A percentile compares a stretch with the other conserved stretches of the same genome.
phyloP scores from a whole-genome alignment of 768 basidiomycete genomes.

The Macrolepiota dolichaula region DNA sequence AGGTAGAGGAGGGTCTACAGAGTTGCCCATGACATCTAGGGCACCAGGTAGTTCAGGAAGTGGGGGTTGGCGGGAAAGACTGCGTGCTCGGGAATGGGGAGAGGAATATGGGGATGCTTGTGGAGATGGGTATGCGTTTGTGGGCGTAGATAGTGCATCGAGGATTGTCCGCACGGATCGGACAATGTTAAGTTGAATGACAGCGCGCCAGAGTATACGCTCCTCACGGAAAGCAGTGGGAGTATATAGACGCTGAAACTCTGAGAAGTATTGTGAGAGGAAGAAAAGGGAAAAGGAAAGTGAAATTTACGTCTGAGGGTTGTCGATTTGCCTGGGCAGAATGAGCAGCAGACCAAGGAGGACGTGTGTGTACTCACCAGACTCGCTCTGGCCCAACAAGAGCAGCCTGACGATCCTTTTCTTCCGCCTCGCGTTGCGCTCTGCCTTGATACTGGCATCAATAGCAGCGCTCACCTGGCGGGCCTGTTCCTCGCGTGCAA shows the following conservation, averaged over 20 bases:
- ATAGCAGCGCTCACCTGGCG: slow-evolving; percentile 62
- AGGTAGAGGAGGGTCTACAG: slow-evolving; percentile 2
- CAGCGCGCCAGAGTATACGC: slow-evolving; percentile 75
- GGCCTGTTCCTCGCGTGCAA: slow-evolving; percentile 65
- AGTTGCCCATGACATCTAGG: slow-evolving; percentile 13
- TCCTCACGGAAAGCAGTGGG: slow-evolving; percentile 75
- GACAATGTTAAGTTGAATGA: slow-evolving; percentile 81
- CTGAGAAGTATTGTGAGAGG: slow-evolving; percentile 30
- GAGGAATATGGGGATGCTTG: slow-evolving; percentile 35
- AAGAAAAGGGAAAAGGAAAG: neutral
- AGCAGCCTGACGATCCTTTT: slow-evolving; percentile 68
- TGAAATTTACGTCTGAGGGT: slow-evolving; percentile 69
- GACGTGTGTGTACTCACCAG: slow-evolving; percentile 42
- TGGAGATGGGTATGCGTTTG: slow-evolving; percentile 26
- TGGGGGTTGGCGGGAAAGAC: slow-evolving; percentile 28
- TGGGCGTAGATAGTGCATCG: slow-evolving; percentile 38
- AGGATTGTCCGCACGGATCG: slow-evolving; percentile 75
- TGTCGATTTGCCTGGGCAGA: slow-evolving; percentile 65
- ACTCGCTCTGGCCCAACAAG: slow-evolving; percentile 81
- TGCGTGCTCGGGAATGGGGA: slow-evolving; percentile 30
- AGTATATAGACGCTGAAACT: slow-evolving; percentile 74
- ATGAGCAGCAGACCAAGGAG: slow-evolving; percentile 7
- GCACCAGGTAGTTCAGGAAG: slow-evolving; percentile 19
- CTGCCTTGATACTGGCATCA: slow-evolving; percentile 69
- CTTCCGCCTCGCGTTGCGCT: slow-evolving; percentile 61